Percentiles rank a stretch among this genome's conserved stretches.
These are phyloP conservation scores for Lodderomyces oxycetoniae DNA, from an alignment of 1,139 yeast genomes.

Conservation along the genomic window DNA sequence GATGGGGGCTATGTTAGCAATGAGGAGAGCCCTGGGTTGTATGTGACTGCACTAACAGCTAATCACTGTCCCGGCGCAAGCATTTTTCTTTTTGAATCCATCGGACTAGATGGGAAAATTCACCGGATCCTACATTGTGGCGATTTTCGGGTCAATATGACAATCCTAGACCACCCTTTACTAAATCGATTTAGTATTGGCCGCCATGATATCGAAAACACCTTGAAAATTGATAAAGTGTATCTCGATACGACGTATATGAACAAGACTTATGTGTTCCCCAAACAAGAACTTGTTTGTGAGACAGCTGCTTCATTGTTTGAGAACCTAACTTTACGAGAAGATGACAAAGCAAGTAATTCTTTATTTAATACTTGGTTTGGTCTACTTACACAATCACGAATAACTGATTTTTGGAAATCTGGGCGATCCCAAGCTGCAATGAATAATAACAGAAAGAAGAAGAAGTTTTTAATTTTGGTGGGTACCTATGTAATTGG, in stretches of 20 bases:
- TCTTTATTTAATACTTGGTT: conserved; percentile 34
- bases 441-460: conserved; percentile 13
- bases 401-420: conserved; percentile 41
- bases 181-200: conserved; percentile 29
- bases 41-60: conserved; percentile 69
- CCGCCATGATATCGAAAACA: conserved; percentile 6
- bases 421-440: conserved; percentile 1
- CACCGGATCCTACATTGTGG: conserved; percentile 74
- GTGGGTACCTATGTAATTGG: conserved; percentile 95
- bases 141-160: conserved; percentile 70
- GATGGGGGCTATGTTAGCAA: conserved; percentile 15
- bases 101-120: conserved; percentile 20
- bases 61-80: conserved; percentile 97
- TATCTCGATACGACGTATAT: conserved; percentile 89
- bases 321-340: conserved; percentile 26
- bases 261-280: conserved; percentile 69
- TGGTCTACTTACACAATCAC: conserved; percentile 34
- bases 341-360: conserved; percentile 19
- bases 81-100: conserved; percentile 65
- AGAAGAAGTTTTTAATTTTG: conserved; percentile 50
- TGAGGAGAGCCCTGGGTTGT: conserved; percentile 37
- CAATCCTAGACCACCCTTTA: conserved; percentile 36
- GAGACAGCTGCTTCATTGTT: conserved; percentile 54
- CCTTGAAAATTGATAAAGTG: conserved; percentile 40
- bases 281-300: conserved; percentile 69